Evolutionary conservation across 179 eudicot species (phyloP).

Genomic region (Spergularia azorica): DNA sequence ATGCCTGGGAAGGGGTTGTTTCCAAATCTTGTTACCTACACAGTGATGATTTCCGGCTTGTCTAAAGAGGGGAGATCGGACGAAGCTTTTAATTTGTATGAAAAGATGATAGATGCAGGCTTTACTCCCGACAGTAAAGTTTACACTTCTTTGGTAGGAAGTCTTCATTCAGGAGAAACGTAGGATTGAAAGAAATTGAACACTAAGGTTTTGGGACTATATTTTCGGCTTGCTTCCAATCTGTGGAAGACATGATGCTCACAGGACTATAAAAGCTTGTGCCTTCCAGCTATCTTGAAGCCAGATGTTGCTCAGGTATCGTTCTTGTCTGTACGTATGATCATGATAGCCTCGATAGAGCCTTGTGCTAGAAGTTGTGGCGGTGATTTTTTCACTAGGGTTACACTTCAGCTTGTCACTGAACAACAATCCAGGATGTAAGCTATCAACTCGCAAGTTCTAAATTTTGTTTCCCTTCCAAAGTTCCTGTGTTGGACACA

Average conservation of each 20-base stretch:
- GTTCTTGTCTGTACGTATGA: too few species aligned
- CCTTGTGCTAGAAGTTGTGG: too few species aligned
- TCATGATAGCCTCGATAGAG: too few species aligned
- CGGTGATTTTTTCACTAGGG: too few species aligned
- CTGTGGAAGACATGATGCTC: neutral
- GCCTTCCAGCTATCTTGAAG: neutral
- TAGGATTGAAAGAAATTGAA: neutral
- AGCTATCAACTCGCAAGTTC: too few species aligned
- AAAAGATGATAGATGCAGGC: constrained; percentile 70
- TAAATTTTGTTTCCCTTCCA: too few species aligned
- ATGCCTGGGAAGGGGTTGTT: constrained; percentile 47
- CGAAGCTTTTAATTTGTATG: constrained; percentile 81
- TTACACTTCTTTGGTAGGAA: constrained; percentile 64
- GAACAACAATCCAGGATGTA: too few species aligned
- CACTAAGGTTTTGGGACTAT: neutral
- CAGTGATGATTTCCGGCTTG: constrained; percentile 68
- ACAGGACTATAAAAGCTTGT: neutral
- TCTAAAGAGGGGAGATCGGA: constrained; percentile 73
- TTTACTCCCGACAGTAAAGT: constrained; percentile 58
- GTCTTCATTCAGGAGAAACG: constrained; percentile 53
- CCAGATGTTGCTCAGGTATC: neutral
- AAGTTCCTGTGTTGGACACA: too few species aligned
- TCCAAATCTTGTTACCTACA: constrained; percentile 61
- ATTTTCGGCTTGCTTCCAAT: neutral
- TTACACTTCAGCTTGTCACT: too few species aligned